Evolutionary conservation across 108 stramenopile species (phyloP).

Genomic region (Fragilaria crotonensis): DNA sequence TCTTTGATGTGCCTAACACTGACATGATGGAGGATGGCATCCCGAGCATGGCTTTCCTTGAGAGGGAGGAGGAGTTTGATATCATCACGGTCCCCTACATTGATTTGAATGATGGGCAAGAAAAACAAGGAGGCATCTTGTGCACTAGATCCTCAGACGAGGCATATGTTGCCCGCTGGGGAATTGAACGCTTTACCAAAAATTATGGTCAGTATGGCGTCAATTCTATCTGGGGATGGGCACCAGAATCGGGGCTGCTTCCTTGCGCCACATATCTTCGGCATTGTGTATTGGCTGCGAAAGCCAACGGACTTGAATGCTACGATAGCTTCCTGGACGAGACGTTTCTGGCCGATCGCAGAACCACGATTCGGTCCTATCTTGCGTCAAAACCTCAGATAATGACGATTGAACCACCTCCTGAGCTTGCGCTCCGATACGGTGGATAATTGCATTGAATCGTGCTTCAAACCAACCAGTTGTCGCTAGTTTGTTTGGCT

Average conservation of each 20-base stretch:
- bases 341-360: constrained; percentile 68
- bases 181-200: constrained; percentile 41
- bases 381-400: constrained; percentile 43
- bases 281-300: constrained; percentile 77
- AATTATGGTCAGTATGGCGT: constrained; percentile 52
- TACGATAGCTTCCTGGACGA: constrained; percentile 72
- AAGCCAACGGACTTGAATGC: constrained; percentile 46
- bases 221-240: constrained; percentile 79
- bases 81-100: constrained; percentile 41
- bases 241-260: constrained; percentile 45
- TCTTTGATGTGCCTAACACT: constrained; percentile 67
- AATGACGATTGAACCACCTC: constrained; percentile 39
- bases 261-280: constrained; percentile 83
- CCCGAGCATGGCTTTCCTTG: constrained; percentile 32
- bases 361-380: constrained; percentile 62
- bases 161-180: constrained; percentile 57
- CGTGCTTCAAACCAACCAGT: no score
- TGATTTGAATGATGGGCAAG: constrained; percentile 5
- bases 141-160: constrained; percentile 68
- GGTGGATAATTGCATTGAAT: no score
- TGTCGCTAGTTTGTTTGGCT: no score
- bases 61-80: constrained; percentile 66
- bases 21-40: constrained; percentile 23
- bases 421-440: constrained; percentile 35
- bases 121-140: constrained; percentile 31